Evolutionary conservation across 495 filamentous ascomycete genomes (phyloP).

Genomic region (Penicillium mononematosum): DNA sequence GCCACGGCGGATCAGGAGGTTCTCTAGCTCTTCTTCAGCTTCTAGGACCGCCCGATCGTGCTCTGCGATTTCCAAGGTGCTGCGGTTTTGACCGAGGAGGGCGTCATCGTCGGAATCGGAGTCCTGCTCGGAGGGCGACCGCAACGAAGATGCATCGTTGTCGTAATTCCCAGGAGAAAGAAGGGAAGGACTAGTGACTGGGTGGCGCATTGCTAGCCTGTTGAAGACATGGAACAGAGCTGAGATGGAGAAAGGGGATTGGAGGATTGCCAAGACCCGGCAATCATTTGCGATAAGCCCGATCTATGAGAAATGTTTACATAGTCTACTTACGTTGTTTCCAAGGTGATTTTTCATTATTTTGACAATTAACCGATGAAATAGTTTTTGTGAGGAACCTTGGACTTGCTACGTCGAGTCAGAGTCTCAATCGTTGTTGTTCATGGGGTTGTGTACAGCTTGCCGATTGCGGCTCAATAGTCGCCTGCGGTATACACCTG

Average conservation of each 20-base stretch:
- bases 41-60: conserved; percentile 76
- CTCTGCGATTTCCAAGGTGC: conserved; percentile 65
- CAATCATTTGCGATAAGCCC: conserved; percentile 8
- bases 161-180: conserved; percentile 66
- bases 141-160: conserved; percentile 64
- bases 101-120: conserved; percentile 77
- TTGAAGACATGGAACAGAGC: conserved; percentile 29
- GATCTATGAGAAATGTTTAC: neutral
- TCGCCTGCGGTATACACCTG: too few relatives aligned
- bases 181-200: conserved; percentile 39
- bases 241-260: conserved; percentile 12
- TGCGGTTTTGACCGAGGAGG: conserved; percentile 59
- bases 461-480: neutral
- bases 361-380: neutral
- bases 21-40: conserved; percentile 87
- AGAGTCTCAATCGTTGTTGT: neutral
- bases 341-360: neutral
- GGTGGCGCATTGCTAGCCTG: conserved; percentile 23
- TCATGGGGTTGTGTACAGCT: neutral
- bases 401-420: neutral
- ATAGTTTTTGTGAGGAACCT: neutral
- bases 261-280: conserved; percentile 15
- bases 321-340: too few relatives aligned
- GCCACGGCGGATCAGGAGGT: conserved; percentile 60
- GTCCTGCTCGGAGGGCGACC: conserved; percentile 68